phyloP scores from a whole-genome alignment of 2,329 filamentous ascomycete genomes.

The Myotisia sp. region DNA sequence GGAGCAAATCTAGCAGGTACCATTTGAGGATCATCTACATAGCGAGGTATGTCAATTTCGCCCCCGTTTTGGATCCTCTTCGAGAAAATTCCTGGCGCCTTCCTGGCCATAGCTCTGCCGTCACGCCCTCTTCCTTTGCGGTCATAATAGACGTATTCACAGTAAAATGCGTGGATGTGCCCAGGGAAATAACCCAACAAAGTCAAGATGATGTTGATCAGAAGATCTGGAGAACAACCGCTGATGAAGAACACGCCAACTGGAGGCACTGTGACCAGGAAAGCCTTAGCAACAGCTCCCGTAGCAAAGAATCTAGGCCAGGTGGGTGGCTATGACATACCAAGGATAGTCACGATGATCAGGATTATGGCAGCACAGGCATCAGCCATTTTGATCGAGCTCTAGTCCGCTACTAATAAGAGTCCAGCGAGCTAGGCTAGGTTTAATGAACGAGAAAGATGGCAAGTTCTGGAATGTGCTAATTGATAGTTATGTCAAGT shows the following conservation, averaged over 20 bases:
- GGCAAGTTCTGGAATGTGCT: too few relatives aligned
- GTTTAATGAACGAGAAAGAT: too few relatives aligned
- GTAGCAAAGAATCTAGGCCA: too few relatives aligned
- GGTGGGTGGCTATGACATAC: too few relatives aligned
- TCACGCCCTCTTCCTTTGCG: constrained; percentile 31
- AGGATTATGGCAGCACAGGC: constrained; percentile 28
- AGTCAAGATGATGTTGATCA: constrained; percentile 54
- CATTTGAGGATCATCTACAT: too few relatives aligned
- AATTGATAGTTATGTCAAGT: too few relatives aligned
- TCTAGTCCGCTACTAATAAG: background rate
- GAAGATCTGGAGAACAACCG: constrained; percentile 50
- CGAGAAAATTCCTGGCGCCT: constrained; percentile 28
- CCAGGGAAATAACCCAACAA: constrained; percentile 61
- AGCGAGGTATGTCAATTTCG: too few relatives aligned
- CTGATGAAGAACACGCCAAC: constrained; percentile 50
- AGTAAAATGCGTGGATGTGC: constrained; percentile 66
- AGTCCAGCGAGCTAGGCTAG: too few relatives aligned
- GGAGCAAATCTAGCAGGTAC: background rate
- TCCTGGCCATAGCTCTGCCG: constrained; percentile 13
- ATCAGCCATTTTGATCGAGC: constrained; percentile 13
- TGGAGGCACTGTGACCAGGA: constrained; percentile 44
- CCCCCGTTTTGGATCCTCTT: constrained; percentile 27
- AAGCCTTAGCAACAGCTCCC: background rate
- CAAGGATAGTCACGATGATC: constrained; percentile 34
- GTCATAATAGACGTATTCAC: constrained; percentile 72